These are phyloP conservation scores for Melocanna baccifera DNA, from an alignment of 176 grass and related monocot species.

Conservation along the genomic window DNA sequence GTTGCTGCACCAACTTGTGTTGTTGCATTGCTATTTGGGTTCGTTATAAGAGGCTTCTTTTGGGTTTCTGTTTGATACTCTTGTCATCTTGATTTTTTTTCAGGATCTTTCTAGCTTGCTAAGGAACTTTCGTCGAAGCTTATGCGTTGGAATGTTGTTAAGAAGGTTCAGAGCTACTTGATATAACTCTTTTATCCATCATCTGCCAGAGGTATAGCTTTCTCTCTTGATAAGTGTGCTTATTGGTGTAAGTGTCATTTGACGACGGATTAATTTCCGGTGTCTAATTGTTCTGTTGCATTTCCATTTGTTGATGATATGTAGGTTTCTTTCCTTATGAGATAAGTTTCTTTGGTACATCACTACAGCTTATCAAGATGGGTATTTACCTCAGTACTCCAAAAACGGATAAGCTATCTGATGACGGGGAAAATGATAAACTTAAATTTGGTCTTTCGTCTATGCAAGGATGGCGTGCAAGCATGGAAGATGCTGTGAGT, in stretches of 20 bases:
- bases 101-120: background rate
- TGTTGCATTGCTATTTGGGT: background rate
- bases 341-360: background rate
- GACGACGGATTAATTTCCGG: slow-evolving; percentile 6
- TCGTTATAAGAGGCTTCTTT: background rate
- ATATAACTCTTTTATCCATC: slow-evolving; percentile 8
- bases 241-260: slow-evolving; percentile 7
- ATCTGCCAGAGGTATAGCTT: background rate
- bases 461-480: slow-evolving; percentile 99
- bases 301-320: slow-evolving; percentile 2
- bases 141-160: background rate
- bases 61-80: background rate
- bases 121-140: background rate
- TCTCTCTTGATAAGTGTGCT: background rate
- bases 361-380: slow-evolving; percentile 47
- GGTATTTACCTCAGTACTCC: slow-evolving; percentile 93
- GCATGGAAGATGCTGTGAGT: slow-evolving; percentile 98
- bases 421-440: slow-evolving; percentile 64
- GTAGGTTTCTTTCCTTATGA: background rate
- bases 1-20: background rate
- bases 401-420: slow-evolving; percentile 84
- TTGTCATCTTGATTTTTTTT: background rate
- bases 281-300: slow-evolving; percentile 13
- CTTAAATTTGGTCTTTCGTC: slow-evolving; percentile 85
- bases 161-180: slow-evolving; percentile 1